These are phyloP conservation scores for Cyclocybe cylindracea DNA, from an alignment of 768 basidiomycete species.

Conservation along the genomic window DNA sequence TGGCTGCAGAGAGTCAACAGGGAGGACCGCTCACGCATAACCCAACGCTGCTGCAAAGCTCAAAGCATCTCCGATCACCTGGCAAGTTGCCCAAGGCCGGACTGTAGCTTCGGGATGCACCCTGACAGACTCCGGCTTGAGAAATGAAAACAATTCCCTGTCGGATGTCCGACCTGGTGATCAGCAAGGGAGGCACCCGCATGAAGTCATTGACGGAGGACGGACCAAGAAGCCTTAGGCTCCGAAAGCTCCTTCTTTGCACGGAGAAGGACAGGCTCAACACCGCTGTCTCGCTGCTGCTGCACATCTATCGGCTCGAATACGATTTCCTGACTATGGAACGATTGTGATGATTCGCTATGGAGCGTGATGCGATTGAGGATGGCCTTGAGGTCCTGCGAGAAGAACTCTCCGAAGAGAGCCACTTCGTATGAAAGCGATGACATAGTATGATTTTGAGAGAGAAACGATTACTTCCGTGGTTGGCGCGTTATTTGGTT, in stretches of 20 bases:
- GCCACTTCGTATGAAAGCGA: constrained; percentile 78
- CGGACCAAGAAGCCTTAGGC: constrained; percentile 65
- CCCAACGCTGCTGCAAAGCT: constrained; percentile 82
- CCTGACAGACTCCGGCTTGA: constrained; percentile 83
- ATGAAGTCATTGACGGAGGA: neutral
- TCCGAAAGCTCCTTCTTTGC: constrained; percentile 75
- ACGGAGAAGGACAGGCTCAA: constrained; percentile 68
- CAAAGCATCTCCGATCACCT: constrained; percentile 77
- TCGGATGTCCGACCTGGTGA: neutral
- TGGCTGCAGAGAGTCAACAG: neutral
- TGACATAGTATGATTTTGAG: constrained; percentile 36
- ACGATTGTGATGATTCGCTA: constrained; percentile 71
- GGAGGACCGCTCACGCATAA: constrained; percentile 53
- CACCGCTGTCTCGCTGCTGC: constrained; percentile 56
- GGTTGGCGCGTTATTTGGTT: too few species aligned
- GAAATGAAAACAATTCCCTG: constrained; percentile 78
- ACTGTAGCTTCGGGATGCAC: constrained; percentile 87
- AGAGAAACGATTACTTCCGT: neutral
- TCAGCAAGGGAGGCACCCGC: neutral
- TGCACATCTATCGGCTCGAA: constrained; percentile 79
- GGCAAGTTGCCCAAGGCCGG: constrained; percentile 79
- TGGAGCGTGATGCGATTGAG: constrained; percentile 82
- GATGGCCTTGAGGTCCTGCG: constrained; percentile 73
- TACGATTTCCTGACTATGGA: constrained; percentile 78
- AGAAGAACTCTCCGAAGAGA: constrained; percentile 80